Evolutionary conservation across 78 protist genomes (phyloP).

Genomic region (Monocercomonoides exilis): DNA sequence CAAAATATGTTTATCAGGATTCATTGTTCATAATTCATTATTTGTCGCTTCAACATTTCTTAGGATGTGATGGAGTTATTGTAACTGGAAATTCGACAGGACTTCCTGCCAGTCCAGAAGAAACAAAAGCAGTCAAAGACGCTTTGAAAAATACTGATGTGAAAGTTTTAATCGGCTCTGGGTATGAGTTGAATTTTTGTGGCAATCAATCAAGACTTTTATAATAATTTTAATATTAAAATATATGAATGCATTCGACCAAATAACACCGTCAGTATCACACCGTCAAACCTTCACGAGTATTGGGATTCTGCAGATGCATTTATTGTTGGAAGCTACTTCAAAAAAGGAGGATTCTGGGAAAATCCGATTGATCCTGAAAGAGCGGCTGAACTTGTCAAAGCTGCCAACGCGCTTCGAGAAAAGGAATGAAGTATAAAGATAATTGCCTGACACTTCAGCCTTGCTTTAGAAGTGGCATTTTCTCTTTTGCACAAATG

Average conservation of each 20-base stretch:
- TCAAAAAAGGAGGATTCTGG: constrained; percentile 21
- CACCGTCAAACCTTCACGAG: neutral
- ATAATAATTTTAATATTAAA: neutral
- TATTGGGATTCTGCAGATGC: constrained; percentile 3
- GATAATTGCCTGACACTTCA: too few species aligned
- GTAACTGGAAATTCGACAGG: constrained; percentile 31
- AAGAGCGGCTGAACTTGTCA: neutral
- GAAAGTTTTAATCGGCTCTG: neutral
- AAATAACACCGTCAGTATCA: neutral
- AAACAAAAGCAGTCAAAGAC: neutral
- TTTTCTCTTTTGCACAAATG: too few species aligned
- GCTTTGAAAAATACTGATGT: neutral
- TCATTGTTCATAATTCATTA: neutral
- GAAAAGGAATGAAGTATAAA: too few species aligned
- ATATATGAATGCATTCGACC: neutral
- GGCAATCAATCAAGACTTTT: neutral
- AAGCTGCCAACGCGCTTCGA: neutral
- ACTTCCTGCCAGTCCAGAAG: neutral
- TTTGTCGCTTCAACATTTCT: neutral
- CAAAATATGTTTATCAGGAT: neutral
- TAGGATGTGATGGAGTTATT: constrained; percentile 24
- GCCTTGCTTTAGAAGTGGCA: too few species aligned
- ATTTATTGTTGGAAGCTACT: constrained; percentile 17
- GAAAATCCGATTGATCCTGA: neutral
- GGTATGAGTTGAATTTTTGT: neutral